Conservation (phyloP, 371 early-diverging fungal species). For the Mortierella sp. region DNA sequence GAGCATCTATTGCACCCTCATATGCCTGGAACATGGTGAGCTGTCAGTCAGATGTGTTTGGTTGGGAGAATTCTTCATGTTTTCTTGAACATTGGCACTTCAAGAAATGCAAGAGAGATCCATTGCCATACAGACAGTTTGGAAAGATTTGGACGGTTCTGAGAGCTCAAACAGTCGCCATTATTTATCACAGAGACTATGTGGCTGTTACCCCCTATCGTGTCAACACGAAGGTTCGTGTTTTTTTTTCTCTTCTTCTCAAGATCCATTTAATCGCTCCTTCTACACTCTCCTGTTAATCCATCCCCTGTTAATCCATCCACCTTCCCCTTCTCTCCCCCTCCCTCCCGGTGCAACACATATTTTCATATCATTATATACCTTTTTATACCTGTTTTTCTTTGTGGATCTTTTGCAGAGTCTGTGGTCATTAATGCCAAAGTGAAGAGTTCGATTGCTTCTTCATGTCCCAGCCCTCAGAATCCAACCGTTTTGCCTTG, state of each 20-base stretch:
- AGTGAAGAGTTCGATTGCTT: conserved; percentile 8
- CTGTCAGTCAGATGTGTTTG: no score
- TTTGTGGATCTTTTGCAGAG: background rate
- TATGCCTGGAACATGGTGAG: no score
- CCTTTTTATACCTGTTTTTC: background rate
- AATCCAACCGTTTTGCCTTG: conserved; percentile 23
- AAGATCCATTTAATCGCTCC: background rate
- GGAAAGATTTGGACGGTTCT: no score
- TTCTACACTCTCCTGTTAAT: background rate
- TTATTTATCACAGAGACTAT: no score
- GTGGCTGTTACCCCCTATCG: background rate
- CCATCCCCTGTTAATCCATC: background rate
- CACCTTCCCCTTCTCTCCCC: background rate
- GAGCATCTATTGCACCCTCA: no score
- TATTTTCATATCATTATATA: background rate
- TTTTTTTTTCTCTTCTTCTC: background rate
- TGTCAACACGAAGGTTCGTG: background rate
- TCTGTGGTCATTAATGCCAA: conserved; percentile 1
- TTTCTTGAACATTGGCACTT: no score
- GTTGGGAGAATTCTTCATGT: no score
- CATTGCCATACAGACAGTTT: no score
- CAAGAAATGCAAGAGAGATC: no score
- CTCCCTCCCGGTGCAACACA: background rate
- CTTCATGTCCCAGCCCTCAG: conserved; percentile 32
- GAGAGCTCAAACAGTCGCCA: no score